phyloP scores from a whole-genome alignment of 768 basidiomycete species.

The Xerocomus potaroensis region DNA sequence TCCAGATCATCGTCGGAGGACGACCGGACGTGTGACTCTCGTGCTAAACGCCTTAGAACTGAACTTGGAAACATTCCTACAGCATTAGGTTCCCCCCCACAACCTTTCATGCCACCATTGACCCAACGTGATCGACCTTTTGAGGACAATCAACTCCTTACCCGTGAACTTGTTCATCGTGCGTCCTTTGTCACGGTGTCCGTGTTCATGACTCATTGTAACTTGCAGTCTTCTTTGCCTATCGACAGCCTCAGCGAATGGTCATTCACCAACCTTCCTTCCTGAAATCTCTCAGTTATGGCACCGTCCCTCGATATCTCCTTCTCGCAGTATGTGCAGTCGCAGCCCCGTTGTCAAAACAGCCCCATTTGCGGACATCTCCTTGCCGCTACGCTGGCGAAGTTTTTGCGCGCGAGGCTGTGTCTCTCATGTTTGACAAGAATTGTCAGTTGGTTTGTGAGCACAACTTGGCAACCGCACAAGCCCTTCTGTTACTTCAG shows the following conservation, averaged over 20 bases:
- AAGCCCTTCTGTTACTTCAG: conserved; percentile 71
- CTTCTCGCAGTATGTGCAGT: conserved; percentile 73
- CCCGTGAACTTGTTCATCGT: conserved; percentile 73
- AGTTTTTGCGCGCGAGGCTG: conserved; percentile 53
- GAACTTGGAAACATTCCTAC: conserved; percentile 36
- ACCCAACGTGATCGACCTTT: conserved; percentile 38
- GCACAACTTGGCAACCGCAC: conserved; percentile 65
- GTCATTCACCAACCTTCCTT: conserved; percentile 81
- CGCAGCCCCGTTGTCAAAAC: conserved; percentile 71
- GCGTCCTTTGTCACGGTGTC: conserved; percentile 24
- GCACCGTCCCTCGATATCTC: conserved; percentile 65
- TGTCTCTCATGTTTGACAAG: conserved; percentile 67
- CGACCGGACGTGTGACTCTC: conserved; percentile 36
- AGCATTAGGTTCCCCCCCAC: conserved; percentile 28
- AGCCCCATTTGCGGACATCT: conserved; percentile 53
- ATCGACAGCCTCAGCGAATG: conserved; percentile 72
- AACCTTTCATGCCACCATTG: conserved; percentile 34
- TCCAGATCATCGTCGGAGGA: conserved; percentile 32
- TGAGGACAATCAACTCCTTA: conserved; percentile 57
- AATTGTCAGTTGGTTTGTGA: conserved; percentile 57
- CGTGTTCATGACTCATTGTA: conserved; percentile 1
- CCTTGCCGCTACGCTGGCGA: conserved; percentile 55
- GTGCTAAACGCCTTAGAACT: conserved; percentile 52
- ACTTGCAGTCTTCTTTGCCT: conserved; percentile 70
- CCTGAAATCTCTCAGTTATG: conserved; percentile 57